These are phyloP conservation scores for Leishmania guyanensis DNA, from an alignment of 208 protist genomes.

Conservation along the genomic window DNA sequence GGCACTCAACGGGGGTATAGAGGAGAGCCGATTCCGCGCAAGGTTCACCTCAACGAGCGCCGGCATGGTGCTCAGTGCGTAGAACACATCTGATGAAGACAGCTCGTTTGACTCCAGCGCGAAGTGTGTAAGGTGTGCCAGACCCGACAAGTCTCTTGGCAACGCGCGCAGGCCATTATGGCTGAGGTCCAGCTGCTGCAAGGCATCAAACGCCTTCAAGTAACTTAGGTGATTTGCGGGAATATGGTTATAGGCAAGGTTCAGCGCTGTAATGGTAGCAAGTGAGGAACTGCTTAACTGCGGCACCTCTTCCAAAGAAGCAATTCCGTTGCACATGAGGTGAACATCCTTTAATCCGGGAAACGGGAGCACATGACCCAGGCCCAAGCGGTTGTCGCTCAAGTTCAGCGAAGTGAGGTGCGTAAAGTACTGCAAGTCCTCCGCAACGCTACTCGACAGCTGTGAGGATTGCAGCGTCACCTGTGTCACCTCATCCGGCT, in stretches of 20 bases:
- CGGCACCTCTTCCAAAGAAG: slow-evolving; percentile 42
- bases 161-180: slow-evolving; percentile 72
- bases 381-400: slow-evolving; percentile 74
- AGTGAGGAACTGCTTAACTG: slow-evolving; percentile 27
- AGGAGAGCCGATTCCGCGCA: slow-evolving; percentile 70
- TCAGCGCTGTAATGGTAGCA: slow-evolving; percentile 56
- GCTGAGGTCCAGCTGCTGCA: slow-evolving; percentile 85
- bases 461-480: slow-evolving; percentile 76
- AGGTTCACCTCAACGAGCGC: slow-evolving; percentile 85
- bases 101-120: slow-evolving; percentile 84
- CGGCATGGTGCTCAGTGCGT: slow-evolving; percentile 80
- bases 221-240: slow-evolving; percentile 54
- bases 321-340: slow-evolving; percentile 78
- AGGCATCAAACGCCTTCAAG: slow-evolving; percentile 61
- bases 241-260: slow-evolving; percentile 87
- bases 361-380: slow-evolving; percentile 69
- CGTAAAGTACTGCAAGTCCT: slow-evolving; percentile 79
- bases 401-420: slow-evolving; percentile 76
- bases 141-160: slow-evolving; percentile 67
- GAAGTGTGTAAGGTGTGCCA: slow-evolving; percentile 82
- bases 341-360: slow-evolving; percentile 72
- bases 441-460: slow-evolving; percentile 59
- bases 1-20: slow-evolving; percentile 52
- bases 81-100: slow-evolving; percentile 48
- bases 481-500: slow-evolving; percentile 67